Base-by-base conservation (phyloP, 192 early-diverging fungal species). In the Gigaspora rosea region DNA sequence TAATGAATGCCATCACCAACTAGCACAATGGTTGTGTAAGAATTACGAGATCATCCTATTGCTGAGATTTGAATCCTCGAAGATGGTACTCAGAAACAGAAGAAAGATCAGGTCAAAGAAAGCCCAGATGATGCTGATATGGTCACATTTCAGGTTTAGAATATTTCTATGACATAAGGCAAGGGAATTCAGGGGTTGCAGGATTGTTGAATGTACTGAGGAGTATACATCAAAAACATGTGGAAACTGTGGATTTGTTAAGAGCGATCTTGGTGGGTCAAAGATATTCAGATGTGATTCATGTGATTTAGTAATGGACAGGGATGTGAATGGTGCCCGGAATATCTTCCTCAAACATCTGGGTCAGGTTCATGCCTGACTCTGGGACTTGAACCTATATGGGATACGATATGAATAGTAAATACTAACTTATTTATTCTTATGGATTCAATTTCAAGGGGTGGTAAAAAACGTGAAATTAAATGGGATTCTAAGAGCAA, bases 261-360 rank as follows among this genome's bases (percentile, higher is more conserved):
- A 68, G 9, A 13, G 41, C 22, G 22, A 68, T 13, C 66, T 68
- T n/a, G 41, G 16, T 20, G 66, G 41, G 12, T 68, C 48, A 3
- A 68, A 68, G 20, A 68, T 13, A 7, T 68, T 47, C 41, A 47
- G 22, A 47, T 48, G 66, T 15, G 13, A 68, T 68, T 68, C 41
- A 22, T 68, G 66, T 20, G 11, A 13, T 54, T 54, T 54, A 4
- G 52, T 12, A 18, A 47, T 47, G 8, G 66, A 49, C 41, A 7
- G 66, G 66, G 66, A 68, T 50, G n/a, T 8, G 4, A 68, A 68
- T 15, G 3, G 66, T 12, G 66, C 36, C 1, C 47, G 66, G 13
- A 68, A 68, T 22, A 68, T 48, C 66, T 68, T 48, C 9, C 66
- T 68, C 66, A 68, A 68, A 20, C 32, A n/a, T 0, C 16, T 48